These are phyloP conservation scores for Citrus maxima DNA, from an alignment of 345 rosid genomes.

Conservation along the genomic window DNA sequence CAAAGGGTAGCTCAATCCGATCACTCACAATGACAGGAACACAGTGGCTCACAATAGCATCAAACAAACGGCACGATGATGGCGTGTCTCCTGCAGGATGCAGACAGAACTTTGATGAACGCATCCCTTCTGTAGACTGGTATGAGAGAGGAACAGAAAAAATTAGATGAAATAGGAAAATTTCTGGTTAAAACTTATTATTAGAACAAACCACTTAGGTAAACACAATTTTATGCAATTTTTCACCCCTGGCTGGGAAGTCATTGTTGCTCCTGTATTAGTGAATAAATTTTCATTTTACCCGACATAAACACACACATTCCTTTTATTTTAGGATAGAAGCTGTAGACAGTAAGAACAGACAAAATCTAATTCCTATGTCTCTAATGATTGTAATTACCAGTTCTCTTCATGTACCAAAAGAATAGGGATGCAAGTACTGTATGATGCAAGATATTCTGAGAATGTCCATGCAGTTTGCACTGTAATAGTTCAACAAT, in stretches of 20 bases:
- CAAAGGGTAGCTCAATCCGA: conserved; percentile 77
- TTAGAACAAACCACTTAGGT: background rate
- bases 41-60: conserved; percentile 88
- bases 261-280: background rate
- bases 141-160: conserved; percentile 18
- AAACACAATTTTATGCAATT: background rate
- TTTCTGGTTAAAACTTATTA: background rate
- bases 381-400: background rate
- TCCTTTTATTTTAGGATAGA: background rate
- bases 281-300: background rate
- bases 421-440: background rate
- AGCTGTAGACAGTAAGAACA: background rate
- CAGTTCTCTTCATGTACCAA: background rate
- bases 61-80: conserved; percentile 83
- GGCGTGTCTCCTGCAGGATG: conserved; percentile 96
- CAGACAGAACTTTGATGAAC: conserved; percentile 80
- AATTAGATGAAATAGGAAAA: background rate
- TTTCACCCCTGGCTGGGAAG: background rate
- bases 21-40: conserved; percentile 82
- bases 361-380: background rate
- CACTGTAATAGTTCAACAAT: background rate
- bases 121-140: conserved; percentile 84
- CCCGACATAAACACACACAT: background rate
- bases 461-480: too few species aligned
- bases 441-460: background rate